phyloP scores from a whole-genome alignment of 2,329 filamentous ascomycete species.

The Ophiostoma ips region DNA sequence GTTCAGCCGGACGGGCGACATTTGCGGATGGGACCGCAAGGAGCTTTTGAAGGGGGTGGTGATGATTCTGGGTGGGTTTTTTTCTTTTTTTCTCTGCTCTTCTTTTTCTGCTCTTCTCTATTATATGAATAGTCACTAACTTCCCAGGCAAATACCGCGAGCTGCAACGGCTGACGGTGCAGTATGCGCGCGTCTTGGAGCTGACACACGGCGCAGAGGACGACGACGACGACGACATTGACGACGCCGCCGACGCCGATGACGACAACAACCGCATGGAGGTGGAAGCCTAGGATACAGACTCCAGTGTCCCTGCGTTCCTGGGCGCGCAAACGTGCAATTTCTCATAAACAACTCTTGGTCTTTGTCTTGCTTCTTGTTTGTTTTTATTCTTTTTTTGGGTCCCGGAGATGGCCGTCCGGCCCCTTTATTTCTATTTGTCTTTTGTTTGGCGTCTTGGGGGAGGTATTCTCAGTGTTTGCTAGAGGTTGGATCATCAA shows the following conservation, averaged over 20 bases:
- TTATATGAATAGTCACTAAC: conserved; percentile 23
- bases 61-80: conserved; percentile 68
- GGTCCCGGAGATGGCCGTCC: too few relatives aligned
- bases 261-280: not conserved
- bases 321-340: too few relatives aligned
- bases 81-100: not conserved
- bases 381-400: too few relatives aligned
- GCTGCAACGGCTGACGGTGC: conserved; percentile 84
- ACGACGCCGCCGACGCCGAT: not conserved
- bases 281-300: not conserved
- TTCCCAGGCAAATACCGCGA: conserved; percentile 79
- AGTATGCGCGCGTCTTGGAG: conserved; percentile 75
- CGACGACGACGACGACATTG: conserved; percentile 22
- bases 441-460: too few relatives aligned
- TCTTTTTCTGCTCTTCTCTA: not conserved
- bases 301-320: too few relatives aligned
- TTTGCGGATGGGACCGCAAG: conserved; percentile 84
- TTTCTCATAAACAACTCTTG: too few relatives aligned
- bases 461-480: too few relatives aligned
- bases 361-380: too few relatives aligned
- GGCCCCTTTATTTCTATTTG: too few relatives aligned
- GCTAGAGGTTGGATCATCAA: not conserved
- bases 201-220: conserved; percentile 36
- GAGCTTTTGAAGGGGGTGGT: conserved; percentile 84
- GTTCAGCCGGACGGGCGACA: conserved; percentile 52